Evolutionary conservation across 192 early-diverging fungal species (phyloP).

Genomic region (Coemansia sp.): DNA sequence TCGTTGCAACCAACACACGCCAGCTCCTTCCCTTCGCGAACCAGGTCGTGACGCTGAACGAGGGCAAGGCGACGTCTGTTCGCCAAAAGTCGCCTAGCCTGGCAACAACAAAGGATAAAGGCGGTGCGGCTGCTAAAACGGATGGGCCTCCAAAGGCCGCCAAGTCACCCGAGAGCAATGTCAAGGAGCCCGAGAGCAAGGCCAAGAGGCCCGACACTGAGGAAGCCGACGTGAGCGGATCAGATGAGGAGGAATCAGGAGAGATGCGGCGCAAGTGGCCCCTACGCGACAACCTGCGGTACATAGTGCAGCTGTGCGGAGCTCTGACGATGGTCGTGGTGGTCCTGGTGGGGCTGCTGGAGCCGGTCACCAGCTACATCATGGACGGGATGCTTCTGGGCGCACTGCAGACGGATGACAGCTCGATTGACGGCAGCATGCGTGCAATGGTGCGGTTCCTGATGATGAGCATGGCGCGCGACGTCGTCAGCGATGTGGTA

Average conservation of each 20-base stretch:
- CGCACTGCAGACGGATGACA: conserved; percentile 9
- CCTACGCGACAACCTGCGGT: conserved; percentile 16
- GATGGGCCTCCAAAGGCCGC: too few relatives aligned
- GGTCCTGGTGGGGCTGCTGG: conserved; percentile 10
- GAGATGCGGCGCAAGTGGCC: conserved; percentile 13
- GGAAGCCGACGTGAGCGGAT: not conserved
- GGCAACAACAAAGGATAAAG: not conserved
- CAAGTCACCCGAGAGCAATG: too few relatives aligned
- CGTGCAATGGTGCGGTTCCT: conserved; percentile 14
- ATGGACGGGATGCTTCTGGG: conserved; percentile 18
- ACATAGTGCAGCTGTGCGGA: conserved; percentile 14
- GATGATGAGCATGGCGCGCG: conserved; percentile 15
- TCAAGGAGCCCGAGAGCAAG: not conserved
- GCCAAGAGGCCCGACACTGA: not conserved
- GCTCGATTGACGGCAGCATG: not conserved
- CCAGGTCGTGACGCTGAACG: conserved; percentile 12
- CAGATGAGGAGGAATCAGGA: not conserved
- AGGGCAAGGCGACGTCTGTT: conserved; percentile 1
- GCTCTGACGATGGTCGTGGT: conserved; percentile 6
- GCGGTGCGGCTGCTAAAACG: too few relatives aligned
- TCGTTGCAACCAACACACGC: conserved; percentile 34
- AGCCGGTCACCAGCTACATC: conserved; percentile 10
- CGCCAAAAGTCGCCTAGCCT: not conserved
- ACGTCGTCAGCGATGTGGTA: not conserved
- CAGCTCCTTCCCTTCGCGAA: conserved; percentile 11